Evolutionary conservation across 305 asterid genomes (phyloP), one percentile per base, ranked within the genome.

Genomic region (Rubia tinctorum): DNA sequence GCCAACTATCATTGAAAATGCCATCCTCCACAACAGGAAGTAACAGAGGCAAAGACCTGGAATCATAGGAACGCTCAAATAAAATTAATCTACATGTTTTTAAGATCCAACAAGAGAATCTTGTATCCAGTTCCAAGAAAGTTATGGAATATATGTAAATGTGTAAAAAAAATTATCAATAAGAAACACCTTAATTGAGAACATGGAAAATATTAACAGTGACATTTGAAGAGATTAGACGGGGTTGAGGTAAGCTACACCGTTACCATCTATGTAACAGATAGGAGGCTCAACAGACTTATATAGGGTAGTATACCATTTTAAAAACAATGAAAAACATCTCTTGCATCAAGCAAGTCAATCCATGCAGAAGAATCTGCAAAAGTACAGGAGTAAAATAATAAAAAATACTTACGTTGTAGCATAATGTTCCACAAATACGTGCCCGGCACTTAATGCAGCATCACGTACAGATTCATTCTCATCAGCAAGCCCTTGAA

Each of bases 1-100:
- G 98, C 99, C 99, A 95, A 77, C 76, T 95, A 83, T 95, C 99
- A 86, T 92, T 88, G 90, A 95, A 92, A 75, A 95, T 95, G 73
- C 98, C 99, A 87, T 95, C 99, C 86, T 95, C 99, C 66, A 95
- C 99, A 61, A 96, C 97, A 20, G 99, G 99, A 81, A 95, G 99
- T 74, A 95, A 96, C 78, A 95, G 84, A 61, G 98, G 99, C 87
- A 95, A 82, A 78, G 99, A 91, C 81, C 99, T 95, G 85, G 71
- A 66, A 77, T 55, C 66, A 71, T 1, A 18, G 73, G 39, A 75
- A 58, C 14, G 66, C 30, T 68, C 40, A 23, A 23, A 67, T 4
- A 6, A 61, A 51, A 23, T 8, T 37, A 42, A 23, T 9, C 4
- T 6, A 40, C 30, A 44, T 30, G 23, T 30, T 40, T 59, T 8